A percentile compares a stretch with the other conserved stretches of the same genome.
phyloP scores from a whole-genome alignment of 2,329 filamentous ascomycete genomes.

The Arthroderma sp. region DNA sequence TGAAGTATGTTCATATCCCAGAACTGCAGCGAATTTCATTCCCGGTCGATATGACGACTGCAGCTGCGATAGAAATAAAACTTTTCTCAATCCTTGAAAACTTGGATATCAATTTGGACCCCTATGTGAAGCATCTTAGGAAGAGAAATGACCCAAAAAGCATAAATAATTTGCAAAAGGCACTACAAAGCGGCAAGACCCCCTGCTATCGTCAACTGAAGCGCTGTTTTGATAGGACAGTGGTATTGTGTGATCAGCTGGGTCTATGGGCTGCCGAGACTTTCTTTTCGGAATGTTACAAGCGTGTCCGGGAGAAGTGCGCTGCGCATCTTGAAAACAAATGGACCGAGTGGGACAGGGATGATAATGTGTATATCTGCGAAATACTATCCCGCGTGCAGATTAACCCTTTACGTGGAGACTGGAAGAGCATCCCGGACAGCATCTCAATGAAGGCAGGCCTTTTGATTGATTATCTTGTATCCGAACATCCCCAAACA shows the following conservation, averaged over 20 bases:
- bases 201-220: constrained; percentile 42
- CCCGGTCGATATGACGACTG: constrained; percentile 3
- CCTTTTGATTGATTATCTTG: constrained; percentile 42
- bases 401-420: constrained; percentile 8
- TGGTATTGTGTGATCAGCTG: constrained; percentile 43
- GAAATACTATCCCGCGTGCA: constrained; percentile 22
- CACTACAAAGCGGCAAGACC: constrained; percentile 21
- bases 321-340: constrained; percentile 14
- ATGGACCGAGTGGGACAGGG: constrained; percentile 32
- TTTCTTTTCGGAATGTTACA: constrained; percentile 45
- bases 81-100: constrained; percentile 18
- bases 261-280: constrained; percentile 57
- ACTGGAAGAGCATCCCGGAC: constrained; percentile 13
- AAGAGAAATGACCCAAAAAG: constrained; percentile 22
- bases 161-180: constrained; percentile 15
- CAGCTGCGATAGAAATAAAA: constrained; percentile 11
- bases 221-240: constrained; percentile 38
- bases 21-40: constrained; percentile 33
- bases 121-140: constrained; percentile 40
- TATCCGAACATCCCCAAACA: constrained; percentile 30
- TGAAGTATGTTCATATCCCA: constrained; percentile 57
- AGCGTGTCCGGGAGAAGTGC: constrained; percentile 17
- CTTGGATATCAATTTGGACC: constrained; percentile 50
- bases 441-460: constrained; percentile 45
- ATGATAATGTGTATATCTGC: constrained; percentile 45